Conservation (phyloP, 305 asterid species). For the Solanum aculeatissimum region DNA sequence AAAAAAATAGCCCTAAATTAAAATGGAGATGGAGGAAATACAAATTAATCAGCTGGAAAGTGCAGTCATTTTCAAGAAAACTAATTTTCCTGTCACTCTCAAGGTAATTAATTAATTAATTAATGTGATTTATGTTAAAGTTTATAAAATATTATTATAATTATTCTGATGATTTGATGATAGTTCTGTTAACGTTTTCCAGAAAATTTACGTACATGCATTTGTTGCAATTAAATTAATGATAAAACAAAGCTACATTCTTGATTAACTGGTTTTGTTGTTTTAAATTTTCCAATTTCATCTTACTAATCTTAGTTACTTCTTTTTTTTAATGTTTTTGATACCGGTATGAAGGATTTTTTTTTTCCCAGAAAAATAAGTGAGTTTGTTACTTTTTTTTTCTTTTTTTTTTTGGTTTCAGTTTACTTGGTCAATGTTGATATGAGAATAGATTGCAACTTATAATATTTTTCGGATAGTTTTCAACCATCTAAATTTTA, state of each 20-base stretch:
- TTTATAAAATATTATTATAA: background rate
- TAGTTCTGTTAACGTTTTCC: background rate
- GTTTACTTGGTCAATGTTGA: background rate
- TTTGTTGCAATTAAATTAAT: background rate
- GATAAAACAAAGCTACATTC: background rate
- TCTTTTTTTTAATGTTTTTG: background rate
- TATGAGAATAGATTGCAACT: no score
- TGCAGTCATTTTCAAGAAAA: slow-evolving; percentile 30
- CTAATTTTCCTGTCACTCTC: slow-evolving; percentile 29
- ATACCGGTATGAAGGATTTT: background rate
- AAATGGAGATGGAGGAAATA: slow-evolving; percentile 18
- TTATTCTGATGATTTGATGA: background rate
- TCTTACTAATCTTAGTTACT: background rate
- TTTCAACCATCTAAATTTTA: no score
- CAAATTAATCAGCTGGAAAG: background rate
- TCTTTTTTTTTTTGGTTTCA: background rate
- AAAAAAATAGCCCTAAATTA: background rate
- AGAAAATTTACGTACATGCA: background rate
- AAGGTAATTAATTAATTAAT: slow-evolving; percentile 14
- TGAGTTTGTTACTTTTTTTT: background rate
- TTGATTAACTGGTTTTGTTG: background rate
- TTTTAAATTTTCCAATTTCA: background rate
- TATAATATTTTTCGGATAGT: no score
- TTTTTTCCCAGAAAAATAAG: background rate
- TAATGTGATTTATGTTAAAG: background rate